A percentile compares a stretch with the other conserved stretches of the same genome.
phyloP scores from a whole-genome alignment of 1,284 basidiomycete species.

The Moesziomyces antarcticus region DNA sequence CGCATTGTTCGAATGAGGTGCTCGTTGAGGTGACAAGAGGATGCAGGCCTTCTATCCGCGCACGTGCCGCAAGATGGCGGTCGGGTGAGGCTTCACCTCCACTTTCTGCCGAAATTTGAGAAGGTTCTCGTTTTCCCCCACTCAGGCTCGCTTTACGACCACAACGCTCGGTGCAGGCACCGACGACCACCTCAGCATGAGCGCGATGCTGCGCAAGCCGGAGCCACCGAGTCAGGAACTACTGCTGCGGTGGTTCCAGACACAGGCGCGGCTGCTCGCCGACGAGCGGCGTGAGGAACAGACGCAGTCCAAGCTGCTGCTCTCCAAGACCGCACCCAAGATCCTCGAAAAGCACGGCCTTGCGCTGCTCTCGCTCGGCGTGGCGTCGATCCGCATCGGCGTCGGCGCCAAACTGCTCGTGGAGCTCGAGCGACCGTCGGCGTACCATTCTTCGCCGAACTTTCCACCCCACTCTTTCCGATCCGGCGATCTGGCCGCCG shows the following conservation, averaged over 20 bases:
- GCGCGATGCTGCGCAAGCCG: slow-evolving; percentile 24
- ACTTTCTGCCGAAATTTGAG: slow-evolving; percentile 2
- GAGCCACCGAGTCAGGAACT: slow-evolving; percentile 37
- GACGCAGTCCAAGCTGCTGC: slow-evolving; percentile 80
- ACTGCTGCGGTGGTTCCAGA: slow-evolving; percentile 75
- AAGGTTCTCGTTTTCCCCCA: background rate
- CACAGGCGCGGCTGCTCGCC: slow-evolving; percentile 77
- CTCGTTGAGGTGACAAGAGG: background rate
- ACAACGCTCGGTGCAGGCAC: slow-evolving; percentile 6
- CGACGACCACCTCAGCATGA: slow-evolving; percentile 4
- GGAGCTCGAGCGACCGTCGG: slow-evolving; percentile 84
- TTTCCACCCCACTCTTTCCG: slow-evolving; percentile 89
- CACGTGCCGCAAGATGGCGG: slow-evolving; percentile 6
- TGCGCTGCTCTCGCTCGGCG: slow-evolving; percentile 78
- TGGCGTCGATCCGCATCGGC: slow-evolving; percentile 79
- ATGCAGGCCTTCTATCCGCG: background rate
- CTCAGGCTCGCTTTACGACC: too few relatives aligned
- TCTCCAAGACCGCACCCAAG: slow-evolving; percentile 84
- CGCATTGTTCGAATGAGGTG: background rate
- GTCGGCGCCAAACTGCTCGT: slow-evolving; percentile 91
- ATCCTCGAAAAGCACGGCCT: slow-evolving; percentile 88
- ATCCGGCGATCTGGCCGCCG: slow-evolving; percentile 83
- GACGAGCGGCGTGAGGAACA: slow-evolving; percentile 84
- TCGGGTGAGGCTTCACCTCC: slow-evolving; percentile 2
- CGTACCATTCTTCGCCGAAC: slow-evolving; percentile 77